Base-by-base conservation (phyloP, 805 yeast species). In the Nematodospora valgi region DNA sequence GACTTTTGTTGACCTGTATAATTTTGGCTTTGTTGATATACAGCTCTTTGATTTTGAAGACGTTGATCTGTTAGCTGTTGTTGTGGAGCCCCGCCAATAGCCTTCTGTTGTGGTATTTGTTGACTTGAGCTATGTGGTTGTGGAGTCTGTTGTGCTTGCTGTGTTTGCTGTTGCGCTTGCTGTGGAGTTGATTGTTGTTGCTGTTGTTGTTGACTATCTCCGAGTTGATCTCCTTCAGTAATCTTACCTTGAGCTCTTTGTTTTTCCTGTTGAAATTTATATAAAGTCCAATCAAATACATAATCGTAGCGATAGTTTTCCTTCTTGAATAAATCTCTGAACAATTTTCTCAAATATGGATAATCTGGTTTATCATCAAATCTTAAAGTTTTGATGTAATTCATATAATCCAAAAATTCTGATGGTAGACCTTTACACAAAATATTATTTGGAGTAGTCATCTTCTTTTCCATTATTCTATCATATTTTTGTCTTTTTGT, bases 361-460 rank as follows among this genome's bases (percentile, higher is more conserved):
- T 93, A 91, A 63, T 91, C 98, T 8, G 98, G 98, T 58, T 87
- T 87, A 60, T 93, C 98, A 53, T 91, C 98, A 53, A 93, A 91
- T 45, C 96, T 76, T 51, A 91, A 75, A 40, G 93, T 83, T 51
- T 93, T 85, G 40, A 93, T 84, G 59, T 93, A 93, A 50, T 81
- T 78, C 72, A 91, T 73, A 59, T 89, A 91, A 50, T 84, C 81
- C 45, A 83, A 79, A 59, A 91, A 91, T 64, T 91, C 97, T 33
- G 74, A 72, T 14, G 98, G 98, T 48, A 93, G 74, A 6, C 98
- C 98, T 52, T 86, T 79, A 44, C 96, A 89, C 50, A 91, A 74
- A 10, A 80, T 75, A 53, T 86, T 93, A 26, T 89, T 77, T 17
- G 95, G 82, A 6, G 95, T 86, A 32, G 94, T 79, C 78, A 89